Evolutionary conservation across 2,329 filamentous ascomycete genomes (phyloP).

Genomic region (Huntiella abstrusa): DNA sequence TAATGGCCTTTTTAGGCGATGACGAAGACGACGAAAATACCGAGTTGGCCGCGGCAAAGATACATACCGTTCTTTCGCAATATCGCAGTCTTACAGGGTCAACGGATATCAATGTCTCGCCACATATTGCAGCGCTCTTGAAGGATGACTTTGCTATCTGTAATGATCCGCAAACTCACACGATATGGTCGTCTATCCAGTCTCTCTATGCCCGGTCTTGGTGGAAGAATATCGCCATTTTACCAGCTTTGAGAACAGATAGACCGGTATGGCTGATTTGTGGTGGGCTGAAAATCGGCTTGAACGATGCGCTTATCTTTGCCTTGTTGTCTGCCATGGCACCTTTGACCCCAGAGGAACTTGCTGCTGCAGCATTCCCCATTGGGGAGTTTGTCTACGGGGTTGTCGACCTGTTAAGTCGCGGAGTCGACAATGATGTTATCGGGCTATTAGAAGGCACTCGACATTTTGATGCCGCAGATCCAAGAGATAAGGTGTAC

Average conservation of each 20-base stretch:
- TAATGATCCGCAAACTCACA: constrained; percentile 9
- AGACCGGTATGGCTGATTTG: constrained; percentile 11
- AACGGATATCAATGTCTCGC: neutral
- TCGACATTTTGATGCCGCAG: constrained; percentile 12
- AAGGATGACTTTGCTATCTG: constrained; percentile 12
- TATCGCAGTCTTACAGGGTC: constrained; percentile 5
- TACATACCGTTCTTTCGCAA: constrained; percentile 9
- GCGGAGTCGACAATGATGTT: constrained; percentile 1
- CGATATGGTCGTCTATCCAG: constrained; percentile 11
- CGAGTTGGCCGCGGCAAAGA: constrained; percentile 10
- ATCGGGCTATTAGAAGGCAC: constrained; percentile 11
- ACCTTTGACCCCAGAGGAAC: constrained; percentile 11
- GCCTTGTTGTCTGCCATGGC: constrained; percentile 12
- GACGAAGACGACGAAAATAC: constrained; percentile 4
- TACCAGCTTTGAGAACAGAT: constrained; percentile 9
- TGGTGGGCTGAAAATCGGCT: constrained; percentile 6
- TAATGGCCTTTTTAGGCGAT: constrained; percentile 13
- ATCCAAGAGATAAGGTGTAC: constrained; percentile 16
- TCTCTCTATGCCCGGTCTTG: constrained; percentile 11
- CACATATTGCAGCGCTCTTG: constrained; percentile 9
- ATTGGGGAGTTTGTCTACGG: constrained; percentile 11
- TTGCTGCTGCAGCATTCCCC: constrained; percentile 8
- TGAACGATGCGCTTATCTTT: constrained; percentile 10
- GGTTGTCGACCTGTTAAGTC: constrained; percentile 10
- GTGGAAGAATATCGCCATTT: constrained; percentile 12